These are phyloP conservation scores for Vitis amurensis DNA, from an alignment of 164 flowering plant genomes.

Conservation along the genomic window DNA sequence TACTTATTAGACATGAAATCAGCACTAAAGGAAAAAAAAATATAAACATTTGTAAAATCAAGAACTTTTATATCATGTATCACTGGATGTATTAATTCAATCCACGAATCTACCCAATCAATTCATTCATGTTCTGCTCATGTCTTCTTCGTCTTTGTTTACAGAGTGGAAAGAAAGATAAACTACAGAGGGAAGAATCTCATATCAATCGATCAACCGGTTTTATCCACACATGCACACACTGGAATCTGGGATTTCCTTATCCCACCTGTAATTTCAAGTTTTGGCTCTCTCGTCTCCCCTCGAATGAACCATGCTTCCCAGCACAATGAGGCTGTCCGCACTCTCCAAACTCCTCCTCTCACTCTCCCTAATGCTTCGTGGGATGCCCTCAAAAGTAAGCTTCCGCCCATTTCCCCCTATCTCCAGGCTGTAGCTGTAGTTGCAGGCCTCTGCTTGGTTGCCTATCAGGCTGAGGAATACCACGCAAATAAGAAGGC, in stretches of 20 bases:
- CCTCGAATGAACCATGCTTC: constrained; percentile 53
- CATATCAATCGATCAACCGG: too few relatives aligned
- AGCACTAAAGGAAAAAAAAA: too few relatives aligned
- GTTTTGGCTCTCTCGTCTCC: constrained; percentile 43
- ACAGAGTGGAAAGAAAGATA: not conserved
- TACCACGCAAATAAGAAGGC: constrained; percentile 53
- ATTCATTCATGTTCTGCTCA: too few relatives aligned
- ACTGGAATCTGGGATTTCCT: constrained; percentile 25
- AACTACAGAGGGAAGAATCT: constrained; percentile 32
- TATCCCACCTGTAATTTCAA: constrained; percentile 47
- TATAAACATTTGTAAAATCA: too few relatives aligned
- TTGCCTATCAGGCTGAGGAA: constrained; percentile 56
- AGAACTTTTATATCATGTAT: too few relatives aligned
- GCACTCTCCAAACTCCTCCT: constrained; percentile 47
- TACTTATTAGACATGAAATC: too few relatives aligned
- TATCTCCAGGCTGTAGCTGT: constrained; percentile 49
- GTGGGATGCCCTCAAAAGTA: constrained; percentile 47
- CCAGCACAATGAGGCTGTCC: constrained; percentile 50
- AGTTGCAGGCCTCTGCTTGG: constrained; percentile 45
- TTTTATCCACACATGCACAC: too few relatives aligned
- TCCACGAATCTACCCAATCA: too few relatives aligned
- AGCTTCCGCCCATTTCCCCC: constrained; percentile 52
- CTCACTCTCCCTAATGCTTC: constrained; percentile 53
- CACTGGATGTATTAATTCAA: too few relatives aligned
- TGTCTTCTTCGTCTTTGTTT: too few relatives aligned